Evolutionary conservation across 2,329 filamentous ascomycete species (phyloP).

Genomic region (Monosporascus sp.): DNA sequence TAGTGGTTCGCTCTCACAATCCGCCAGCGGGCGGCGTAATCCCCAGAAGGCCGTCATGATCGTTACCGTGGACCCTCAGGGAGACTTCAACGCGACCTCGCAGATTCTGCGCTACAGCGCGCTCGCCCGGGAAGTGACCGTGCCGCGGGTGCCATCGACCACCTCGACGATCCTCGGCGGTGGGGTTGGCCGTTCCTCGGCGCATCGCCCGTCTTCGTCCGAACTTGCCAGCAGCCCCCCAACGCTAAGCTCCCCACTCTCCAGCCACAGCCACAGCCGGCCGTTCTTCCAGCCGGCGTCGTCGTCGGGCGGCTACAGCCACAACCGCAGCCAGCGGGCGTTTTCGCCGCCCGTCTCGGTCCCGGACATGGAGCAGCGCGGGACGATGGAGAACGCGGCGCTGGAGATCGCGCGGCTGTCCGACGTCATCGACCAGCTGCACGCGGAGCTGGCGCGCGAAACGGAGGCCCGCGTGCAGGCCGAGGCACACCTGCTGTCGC

Average conservation of each 20-base stretch:
- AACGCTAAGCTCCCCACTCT: slow-evolving; percentile 20
- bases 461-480: slow-evolving; percentile 63
- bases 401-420: slow-evolving; percentile 75
- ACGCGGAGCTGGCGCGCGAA: slow-evolving; percentile 65
- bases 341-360: slow-evolving; percentile 35
- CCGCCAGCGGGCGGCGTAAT: slow-evolving; percentile 45
- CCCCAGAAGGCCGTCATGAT: slow-evolving; percentile 94
- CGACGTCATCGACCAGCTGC: slow-evolving; percentile 71
- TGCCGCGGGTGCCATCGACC: slow-evolving; percentile 80
- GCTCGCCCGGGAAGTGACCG: slow-evolving; percentile 85
- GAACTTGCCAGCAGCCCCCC: slow-evolving; percentile 18
- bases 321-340: slow-evolving; percentile 14
- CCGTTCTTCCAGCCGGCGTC: slow-evolving; percentile 36
- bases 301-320: slow-evolving; percentile 22
- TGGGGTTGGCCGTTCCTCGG: slow-evolving; percentile 7
- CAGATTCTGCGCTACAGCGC: slow-evolving; percentile 95
- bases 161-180: slow-evolving; percentile 61
- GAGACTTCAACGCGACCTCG: slow-evolving; percentile 94
- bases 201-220: slow-evolving; percentile 7
- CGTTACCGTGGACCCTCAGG: slow-evolving; percentile 85
- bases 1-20: slow-evolving; percentile 36
- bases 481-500: slow-evolving; percentile 66
- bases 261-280: slow-evolving; percentile 25
- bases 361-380: slow-evolving; percentile 48
- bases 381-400: slow-evolving; percentile 77